Evolutionary conservation across 768 basidiomycete genomes (phyloP).

Genomic region (Phlebiopsis gigantea): DNA sequence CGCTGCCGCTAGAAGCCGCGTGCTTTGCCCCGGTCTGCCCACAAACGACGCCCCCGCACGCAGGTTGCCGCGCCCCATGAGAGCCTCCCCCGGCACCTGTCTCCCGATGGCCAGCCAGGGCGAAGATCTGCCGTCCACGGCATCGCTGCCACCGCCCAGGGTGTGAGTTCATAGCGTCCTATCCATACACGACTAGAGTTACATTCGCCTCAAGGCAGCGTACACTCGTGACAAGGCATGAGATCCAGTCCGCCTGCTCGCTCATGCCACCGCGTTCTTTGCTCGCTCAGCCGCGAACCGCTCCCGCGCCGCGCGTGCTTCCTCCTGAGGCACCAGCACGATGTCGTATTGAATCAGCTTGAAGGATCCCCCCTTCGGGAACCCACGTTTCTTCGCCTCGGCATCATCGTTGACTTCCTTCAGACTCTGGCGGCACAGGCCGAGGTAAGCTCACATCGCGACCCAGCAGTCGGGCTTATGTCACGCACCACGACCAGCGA

Average conservation of each 20-base stretch:
- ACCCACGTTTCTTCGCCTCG: slow-evolving; percentile 52
- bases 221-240: background rate
- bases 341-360: slow-evolving; percentile 44
- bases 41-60: background rate
- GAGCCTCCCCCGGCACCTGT: background rate
- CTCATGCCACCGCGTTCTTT: slow-evolving; percentile 9
- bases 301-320: slow-evolving; percentile 29
- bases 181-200: slow-evolving; percentile 4
- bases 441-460: background rate
- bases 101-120: background rate
- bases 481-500: slow-evolving; percentile 63
- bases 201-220: background rate
- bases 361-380: slow-evolving; percentile 41
- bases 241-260: background rate
- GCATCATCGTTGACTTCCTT: slow-evolving; percentile 47
- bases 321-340: slow-evolving; percentile 37
- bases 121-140: background rate
- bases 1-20: background rate
- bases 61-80: slow-evolving; percentile 1
- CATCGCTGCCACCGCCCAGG: background rate
- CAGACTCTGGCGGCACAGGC: slow-evolving; percentile 35
- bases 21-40: background rate
- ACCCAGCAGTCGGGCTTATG: background rate
- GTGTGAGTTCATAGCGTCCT: background rate
- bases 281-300: slow-evolving; percentile 20